These are phyloP conservation scores for Diaporthe vaccinii DNA, from an alignment of 2,329 filamentous ascomycete genomes.

Conservation along the genomic window DNA sequence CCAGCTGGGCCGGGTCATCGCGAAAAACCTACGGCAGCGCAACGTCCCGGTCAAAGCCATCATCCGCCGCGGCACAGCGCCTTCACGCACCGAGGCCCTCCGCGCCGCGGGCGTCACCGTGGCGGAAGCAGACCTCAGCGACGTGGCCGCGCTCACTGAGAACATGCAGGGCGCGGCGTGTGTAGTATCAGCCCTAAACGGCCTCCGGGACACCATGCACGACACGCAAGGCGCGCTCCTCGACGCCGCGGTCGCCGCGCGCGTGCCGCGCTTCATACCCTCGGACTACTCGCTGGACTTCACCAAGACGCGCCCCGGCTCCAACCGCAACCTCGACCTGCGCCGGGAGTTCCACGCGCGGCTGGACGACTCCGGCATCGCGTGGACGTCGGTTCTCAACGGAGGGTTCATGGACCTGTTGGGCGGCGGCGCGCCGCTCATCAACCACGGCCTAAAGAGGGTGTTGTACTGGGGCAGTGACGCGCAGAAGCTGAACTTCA, in stretches of 20 bases:
- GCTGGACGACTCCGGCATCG: constrained; percentile 41
- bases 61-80: constrained; percentile 40
- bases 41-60: constrained; percentile 41
- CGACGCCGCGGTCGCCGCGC: constrained; percentile 69
- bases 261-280: constrained; percentile 73
- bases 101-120: constrained; percentile 37
- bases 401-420: constrained; percentile 43
- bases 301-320: constrained; percentile 42
- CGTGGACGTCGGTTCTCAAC: constrained; percentile 42
- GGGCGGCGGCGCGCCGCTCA: constrained; percentile 25
- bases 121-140: constrained; percentile 36
- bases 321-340: constrained; percentile 43
- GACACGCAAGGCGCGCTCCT: constrained; percentile 64
- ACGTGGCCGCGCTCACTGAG: constrained; percentile 36
- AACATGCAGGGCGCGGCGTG: constrained; percentile 33
- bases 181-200: constrained; percentile 39
- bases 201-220: constrained; percentile 40
- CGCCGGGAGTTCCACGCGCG: constrained; percentile 41
- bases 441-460: constrained; percentile 33
- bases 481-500: constrained; percentile 41
- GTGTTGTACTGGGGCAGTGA: constrained; percentile 40
- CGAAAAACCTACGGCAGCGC: constrained; percentile 36
- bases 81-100: constrained; percentile 31
- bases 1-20: constrained; percentile 39
- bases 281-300: constrained; percentile 62